A percentile compares a stretch with the other conserved stretches of the same genome.
Evolutionary conservation across 2,329 filamentous ascomycete species (phyloP).

Genomic region (Aspergillus latus): DNA sequence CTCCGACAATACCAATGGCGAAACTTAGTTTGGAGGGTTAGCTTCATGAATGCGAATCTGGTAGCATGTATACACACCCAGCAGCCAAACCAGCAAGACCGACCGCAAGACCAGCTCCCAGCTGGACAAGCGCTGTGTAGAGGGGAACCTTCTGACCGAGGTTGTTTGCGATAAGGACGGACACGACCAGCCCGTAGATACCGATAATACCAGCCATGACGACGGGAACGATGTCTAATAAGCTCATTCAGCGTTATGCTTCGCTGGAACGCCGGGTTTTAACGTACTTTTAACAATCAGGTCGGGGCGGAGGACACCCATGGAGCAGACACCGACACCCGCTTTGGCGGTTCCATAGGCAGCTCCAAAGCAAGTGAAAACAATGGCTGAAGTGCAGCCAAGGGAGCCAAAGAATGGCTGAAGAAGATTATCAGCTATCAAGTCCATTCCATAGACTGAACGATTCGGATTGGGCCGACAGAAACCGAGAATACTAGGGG

Average conservation of each 20-base stretch:
- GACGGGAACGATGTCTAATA: conserved; percentile 92
- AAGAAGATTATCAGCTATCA: neutral
- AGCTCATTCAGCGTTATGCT: conserved; percentile 9
- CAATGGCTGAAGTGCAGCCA: conserved; percentile 92
- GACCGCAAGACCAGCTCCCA: conserved; percentile 78
- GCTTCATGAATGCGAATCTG: neutral
- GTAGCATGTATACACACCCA: conserved; percentile 46
- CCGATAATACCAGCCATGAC: conserved; percentile 99
- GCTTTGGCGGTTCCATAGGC: conserved; percentile 99
- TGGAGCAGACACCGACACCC: conserved; percentile 95
- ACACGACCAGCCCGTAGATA: conserved; percentile 93
- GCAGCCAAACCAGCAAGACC: conserved; percentile 80
- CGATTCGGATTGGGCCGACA: conserved; percentile 2
- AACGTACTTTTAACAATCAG: conserved; percentile 97
- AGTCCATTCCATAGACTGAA: conserved; percentile 5
- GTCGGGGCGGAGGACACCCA: conserved; percentile 97
- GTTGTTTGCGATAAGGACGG: conserved; percentile 80
- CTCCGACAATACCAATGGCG: conserved; percentile 78
- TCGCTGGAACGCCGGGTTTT: neutral
- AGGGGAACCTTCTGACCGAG: conserved; percentile 70
- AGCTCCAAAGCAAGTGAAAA: conserved; percentile 95
- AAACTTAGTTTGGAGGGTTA: conserved; percentile 53
- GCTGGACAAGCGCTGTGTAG: conserved; percentile 81
- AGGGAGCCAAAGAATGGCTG: conserved; percentile 95
- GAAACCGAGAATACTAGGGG: conserved; percentile 3